These are phyloP conservation scores for Leccinum aurantiacum DNA, from an alignment of 768 basidiomycete genomes.

Conservation along the genomic window DNA sequence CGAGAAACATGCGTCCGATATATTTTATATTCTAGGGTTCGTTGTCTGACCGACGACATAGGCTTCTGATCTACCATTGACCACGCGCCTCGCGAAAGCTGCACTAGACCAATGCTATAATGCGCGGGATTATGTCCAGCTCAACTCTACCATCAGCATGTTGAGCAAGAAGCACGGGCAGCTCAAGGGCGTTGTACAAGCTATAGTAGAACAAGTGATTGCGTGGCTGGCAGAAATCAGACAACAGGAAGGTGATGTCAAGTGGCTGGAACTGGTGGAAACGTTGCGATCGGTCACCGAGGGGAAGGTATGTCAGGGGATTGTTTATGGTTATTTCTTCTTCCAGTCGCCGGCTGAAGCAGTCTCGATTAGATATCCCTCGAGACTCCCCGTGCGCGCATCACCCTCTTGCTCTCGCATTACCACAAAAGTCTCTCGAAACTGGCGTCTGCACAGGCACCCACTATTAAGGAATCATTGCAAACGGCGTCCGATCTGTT, in stretches of 20 bases:
- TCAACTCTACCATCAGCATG: slow-evolving; percentile 66
- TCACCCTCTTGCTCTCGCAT: slow-evolving; percentile 82
- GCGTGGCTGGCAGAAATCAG: slow-evolving; percentile 79
- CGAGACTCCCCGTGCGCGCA: slow-evolving; percentile 93
- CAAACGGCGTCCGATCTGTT: slow-evolving; percentile 89
- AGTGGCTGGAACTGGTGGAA: slow-evolving; percentile 86
- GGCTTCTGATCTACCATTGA: slow-evolving; percentile 94
- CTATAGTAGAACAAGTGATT: slow-evolving; percentile 85
- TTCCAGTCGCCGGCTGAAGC: not conserved
- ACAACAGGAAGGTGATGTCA: slow-evolving; percentile 60
- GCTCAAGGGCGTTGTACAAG: slow-evolving; percentile 83
- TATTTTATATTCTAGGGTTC: not conserved
- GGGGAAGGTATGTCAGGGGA: slow-evolving; percentile 71
- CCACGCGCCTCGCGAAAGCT: slow-evolving; percentile 77
- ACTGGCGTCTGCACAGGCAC: slow-evolving; percentile 40
- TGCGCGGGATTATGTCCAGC: slow-evolving; percentile 62
- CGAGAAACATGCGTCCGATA: no score
- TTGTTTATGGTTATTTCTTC: not conserved
- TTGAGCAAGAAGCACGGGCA: slow-evolving; percentile 98
- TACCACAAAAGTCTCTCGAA: slow-evolving; percentile 75
- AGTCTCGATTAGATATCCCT: slow-evolving; percentile 73
- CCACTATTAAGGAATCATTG: slow-evolving; percentile 59
- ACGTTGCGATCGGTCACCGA: slow-evolving; percentile 91
- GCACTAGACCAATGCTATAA: slow-evolving; percentile 71
- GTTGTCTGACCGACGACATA: slow-evolving; percentile 31